Evolutionary conservation across 176 grass and related monocot genomes (phyloP).

Genomic region (Neostapfia colusana): DNA sequence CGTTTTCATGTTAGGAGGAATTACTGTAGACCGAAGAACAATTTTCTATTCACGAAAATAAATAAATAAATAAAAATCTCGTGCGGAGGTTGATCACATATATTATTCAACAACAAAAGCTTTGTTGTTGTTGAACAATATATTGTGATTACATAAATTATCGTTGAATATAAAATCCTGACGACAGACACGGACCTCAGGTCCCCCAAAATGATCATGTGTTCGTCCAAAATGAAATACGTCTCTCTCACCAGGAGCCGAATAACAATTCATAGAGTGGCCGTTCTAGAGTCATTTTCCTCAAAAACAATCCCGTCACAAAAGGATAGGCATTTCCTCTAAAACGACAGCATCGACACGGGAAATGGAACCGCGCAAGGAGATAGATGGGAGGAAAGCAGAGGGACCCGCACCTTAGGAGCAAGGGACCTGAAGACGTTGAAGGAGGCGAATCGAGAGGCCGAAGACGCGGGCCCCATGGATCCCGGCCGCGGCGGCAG

Average conservation of each 20-base stretch:
- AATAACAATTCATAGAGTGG: not conserved
- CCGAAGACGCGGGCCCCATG: not conserved
- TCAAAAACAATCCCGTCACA: not conserved
- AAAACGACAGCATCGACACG: not conserved
- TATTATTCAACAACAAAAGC: too few relatives aligned
- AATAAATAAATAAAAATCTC: not conserved
- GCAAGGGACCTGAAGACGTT: conserved; percentile 49
- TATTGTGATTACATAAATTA: not conserved
- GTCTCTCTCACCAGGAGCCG: not conserved
- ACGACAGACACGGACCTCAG: not conserved
- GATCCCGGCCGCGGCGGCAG: not conserved
- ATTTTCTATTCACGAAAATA: not conserved
- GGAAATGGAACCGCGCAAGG: not conserved
- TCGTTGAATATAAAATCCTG: not conserved
- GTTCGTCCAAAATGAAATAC: conserved; percentile 17
- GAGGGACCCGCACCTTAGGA: conserved; percentile 35
- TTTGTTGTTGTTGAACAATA: too few relatives aligned
- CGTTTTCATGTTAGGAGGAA: not conserved
- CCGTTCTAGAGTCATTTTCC: not conserved
- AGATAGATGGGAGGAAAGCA: not conserved
- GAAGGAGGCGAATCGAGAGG: conserved; percentile 32
- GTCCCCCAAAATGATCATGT: not conserved
- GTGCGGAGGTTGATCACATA: not conserved
- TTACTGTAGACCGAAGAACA: not conserved
- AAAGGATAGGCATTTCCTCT: not conserved